phyloP scores from a whole-genome alignment of 345 rosid genomes.

The Luvunga scandens region DNA sequence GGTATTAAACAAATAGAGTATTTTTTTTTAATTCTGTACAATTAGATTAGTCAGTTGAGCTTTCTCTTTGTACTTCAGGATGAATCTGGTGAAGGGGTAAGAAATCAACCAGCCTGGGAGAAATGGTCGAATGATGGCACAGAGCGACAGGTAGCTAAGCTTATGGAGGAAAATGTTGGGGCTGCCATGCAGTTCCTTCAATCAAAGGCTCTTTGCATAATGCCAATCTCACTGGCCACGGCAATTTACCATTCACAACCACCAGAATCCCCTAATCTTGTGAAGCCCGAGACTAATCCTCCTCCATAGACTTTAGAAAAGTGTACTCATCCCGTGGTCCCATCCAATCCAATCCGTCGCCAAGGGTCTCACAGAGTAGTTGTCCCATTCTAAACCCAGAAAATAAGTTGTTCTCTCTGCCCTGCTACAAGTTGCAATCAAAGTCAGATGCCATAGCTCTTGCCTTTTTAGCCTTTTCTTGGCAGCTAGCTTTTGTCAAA shows the following conservation, averaged over 20 bases:
- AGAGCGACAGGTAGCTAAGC: conserved; percentile 88
- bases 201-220: conserved; percentile 96
- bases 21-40: not conserved
- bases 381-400: conserved; percentile 31
- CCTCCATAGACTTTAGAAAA: conserved; percentile 42
- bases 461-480: conserved; percentile 32
- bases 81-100: conserved; percentile 78
- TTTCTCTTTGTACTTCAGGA: conserved; percentile 42
- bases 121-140: conserved; percentile 97
- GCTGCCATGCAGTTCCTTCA: conserved; percentile 98
- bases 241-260: conserved; percentile 89
- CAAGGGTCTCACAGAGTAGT: conserved; percentile 6
- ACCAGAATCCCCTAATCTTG: conserved; percentile 63
- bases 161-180: conserved; percentile 98
- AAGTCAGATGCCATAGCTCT: conserved; percentile 60
- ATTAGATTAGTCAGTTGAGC: conserved; percentile 8
- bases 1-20: conserved; percentile 38
- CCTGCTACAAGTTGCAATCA: conserved; percentile 49
- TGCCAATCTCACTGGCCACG: conserved; percentile 93
- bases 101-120: conserved; percentile 92
- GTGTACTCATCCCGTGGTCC: conserved; percentile 29
- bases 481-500: conserved; percentile 29
- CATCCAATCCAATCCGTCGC: too few species aligned
- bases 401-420: conserved; percentile 21
- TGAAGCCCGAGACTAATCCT: conserved; percentile 79